These are phyloP conservation scores for Laetiporus sulphureus DNA, from an alignment of 1,284 basidiomycete genomes.

Conservation along the genomic window DNA sequence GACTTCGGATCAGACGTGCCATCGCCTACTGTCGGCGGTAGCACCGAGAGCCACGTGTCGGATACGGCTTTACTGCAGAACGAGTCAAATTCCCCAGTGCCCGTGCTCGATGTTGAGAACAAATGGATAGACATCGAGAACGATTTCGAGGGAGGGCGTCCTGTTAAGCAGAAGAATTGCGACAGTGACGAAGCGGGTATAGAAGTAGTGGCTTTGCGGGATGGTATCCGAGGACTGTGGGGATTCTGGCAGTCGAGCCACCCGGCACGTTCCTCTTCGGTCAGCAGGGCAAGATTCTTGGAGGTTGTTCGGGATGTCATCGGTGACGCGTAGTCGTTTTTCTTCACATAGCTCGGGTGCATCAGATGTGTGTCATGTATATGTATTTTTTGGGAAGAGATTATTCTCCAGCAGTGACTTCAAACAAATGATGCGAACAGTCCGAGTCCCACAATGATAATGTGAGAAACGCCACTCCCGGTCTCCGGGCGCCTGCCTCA, in stretches of 20 bases:
- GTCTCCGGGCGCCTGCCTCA: no score
- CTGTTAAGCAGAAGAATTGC: neutral
- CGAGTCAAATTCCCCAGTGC: neutral
- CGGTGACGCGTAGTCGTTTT: no score
- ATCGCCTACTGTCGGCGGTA: slow-evolving; percentile 20
- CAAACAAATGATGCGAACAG: no score
- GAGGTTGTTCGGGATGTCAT: slow-evolving; percentile 21
- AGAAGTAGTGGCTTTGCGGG: slow-evolving; percentile 24
- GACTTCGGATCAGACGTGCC: slow-evolving; percentile 9
- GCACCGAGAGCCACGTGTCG: slow-evolving; percentile 18
- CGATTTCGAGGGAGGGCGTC: no score
- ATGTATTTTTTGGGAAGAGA: no score
- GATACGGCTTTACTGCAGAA: slow-evolving; percentile 14
- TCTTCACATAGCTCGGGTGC: no score
- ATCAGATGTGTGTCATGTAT: no score
- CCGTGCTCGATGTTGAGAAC: neutral
- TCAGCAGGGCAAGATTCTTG: slow-evolving; percentile 17
- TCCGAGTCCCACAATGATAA: no score
- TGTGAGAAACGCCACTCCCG: no score
- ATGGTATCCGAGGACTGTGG: slow-evolving; percentile 43
- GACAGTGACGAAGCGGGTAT: slow-evolving; percentile 7
- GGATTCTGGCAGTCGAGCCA: slow-evolving; percentile 40
- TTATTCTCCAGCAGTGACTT: no score
- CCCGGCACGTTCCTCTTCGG: slow-evolving; percentile 6
- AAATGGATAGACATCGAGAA: no score